A percentile compares a stretch with the other conserved stretches of the same genome.
These are phyloP conservation scores for Eucalyptus polyanthemos DNA, from an alignment of 345 rosid species.

Conservation along the genomic window DNA sequence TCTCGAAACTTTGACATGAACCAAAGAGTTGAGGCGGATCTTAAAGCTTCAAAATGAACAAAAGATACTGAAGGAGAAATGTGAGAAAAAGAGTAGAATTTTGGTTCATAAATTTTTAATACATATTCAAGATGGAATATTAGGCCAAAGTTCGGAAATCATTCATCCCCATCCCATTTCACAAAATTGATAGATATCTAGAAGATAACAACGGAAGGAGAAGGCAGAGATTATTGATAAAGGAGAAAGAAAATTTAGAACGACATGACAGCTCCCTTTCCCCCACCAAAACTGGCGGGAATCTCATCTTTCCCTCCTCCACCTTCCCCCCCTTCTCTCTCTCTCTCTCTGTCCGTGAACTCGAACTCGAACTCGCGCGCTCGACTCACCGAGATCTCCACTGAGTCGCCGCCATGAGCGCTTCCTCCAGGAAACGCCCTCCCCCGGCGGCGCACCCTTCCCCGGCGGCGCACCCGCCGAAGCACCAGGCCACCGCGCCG, in stretches of 20 bases:
- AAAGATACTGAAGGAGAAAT: accelerated
- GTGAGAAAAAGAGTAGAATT: accelerated
- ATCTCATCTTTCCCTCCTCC: not conserved
- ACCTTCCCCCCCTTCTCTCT: not conserved
- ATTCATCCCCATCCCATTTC: too few species aligned
- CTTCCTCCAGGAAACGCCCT: conserved; percentile 51
- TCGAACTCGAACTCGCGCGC: not conserved
- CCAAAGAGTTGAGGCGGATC: accelerated
- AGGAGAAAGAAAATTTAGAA: not conserved
- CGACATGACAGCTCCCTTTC: not conserved
- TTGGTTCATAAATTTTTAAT: accelerated
- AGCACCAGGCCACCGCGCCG: conserved; percentile 33
- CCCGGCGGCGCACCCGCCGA: conserved; percentile 26
- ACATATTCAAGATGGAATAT: accelerated
- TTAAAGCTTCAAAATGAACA: too few species aligned
- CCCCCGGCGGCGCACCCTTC: conserved; percentile 16
- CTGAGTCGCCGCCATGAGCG: not conserved
- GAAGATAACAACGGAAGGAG: not conserved
- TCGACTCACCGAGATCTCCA: not conserved
- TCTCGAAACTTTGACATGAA: accelerated
- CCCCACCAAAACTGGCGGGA: not conserved
- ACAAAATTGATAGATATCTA: too few species aligned
- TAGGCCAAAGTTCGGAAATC: accelerated
- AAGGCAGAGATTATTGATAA: not conserved
- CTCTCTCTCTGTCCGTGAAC: not conserved